Evolutionary conservation across 805 yeast species (phyloP), one percentile per base, ranked within the genome.

Genomic region (Candida hispaniensis): DNA sequence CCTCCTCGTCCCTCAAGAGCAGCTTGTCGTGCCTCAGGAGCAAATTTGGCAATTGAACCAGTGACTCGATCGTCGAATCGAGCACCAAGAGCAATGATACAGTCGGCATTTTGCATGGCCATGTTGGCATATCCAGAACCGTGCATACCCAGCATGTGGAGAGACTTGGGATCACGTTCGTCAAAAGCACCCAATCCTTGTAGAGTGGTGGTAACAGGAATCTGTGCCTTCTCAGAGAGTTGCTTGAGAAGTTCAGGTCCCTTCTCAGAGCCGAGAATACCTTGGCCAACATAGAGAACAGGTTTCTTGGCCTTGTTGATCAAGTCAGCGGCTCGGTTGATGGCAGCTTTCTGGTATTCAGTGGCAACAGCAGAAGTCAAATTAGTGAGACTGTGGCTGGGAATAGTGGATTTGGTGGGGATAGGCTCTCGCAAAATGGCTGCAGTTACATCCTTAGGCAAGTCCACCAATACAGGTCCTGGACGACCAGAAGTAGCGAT

Each of bases 21-120:
- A 19, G 98, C 98, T 41, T 72, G 66, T 50, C 75, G 79, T 40
- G 97, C 97, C 40, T 63, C 81, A 40, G 98, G 98, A 27, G 97
- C 98, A 58, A 91, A 91, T 56, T 79, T 79, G 43, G 79, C 46
- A 39, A 91, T 66, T 51, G 72, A 72, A 52, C 91, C 78, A 26
- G 98, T 91, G 49, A 91, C 98, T 67, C 98, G 86, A 65, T 91
- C 98, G 61, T 91, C 98, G 52, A 91, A 91, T 58, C 98, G 74
- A 21, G 97, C 94, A 55, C 98, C 98, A 26, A 91, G 67, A 11
- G 97, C 97, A 44, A 91, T 62, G 54, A 91, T 82, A 50, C 86
- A 64, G 60, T 91, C 98, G 24, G 97, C 94, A 41, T 74, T 67
- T 65, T 91, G 98, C 48, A 91, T 78, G 35, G 97, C 93, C 52